A percentile compares a stretch with the other conserved stretches of the same genome.
These are phyloP conservation scores for Diaporthe nobilis DNA, from an alignment of 2,329 filamentous ascomycete species.

Conservation along the genomic window DNA sequence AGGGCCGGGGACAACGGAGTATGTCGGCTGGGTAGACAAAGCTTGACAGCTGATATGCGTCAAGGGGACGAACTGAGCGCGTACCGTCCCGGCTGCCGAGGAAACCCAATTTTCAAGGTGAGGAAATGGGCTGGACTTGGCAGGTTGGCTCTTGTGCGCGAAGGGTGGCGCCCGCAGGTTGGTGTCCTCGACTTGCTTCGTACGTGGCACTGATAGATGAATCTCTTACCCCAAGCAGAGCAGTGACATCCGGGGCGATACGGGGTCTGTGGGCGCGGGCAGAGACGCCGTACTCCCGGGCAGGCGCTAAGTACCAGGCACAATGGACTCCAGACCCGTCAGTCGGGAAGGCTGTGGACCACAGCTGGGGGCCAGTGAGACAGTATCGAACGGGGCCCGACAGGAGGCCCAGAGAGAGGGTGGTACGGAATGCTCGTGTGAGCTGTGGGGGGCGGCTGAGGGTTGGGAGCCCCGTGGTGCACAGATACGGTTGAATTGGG, in stretches of 20 bases:
- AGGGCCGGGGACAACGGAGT: constrained; percentile 17
- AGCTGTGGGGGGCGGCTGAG: constrained; percentile 9
- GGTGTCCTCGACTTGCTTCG: constrained; percentile 15
- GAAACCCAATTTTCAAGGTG: constrained; percentile 27
- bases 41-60: constrained; percentile 23
- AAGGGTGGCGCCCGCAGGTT: constrained; percentile 23
- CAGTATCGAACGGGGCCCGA: constrained; percentile 6
- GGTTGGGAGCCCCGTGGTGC: constrained; percentile 10
- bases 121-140: constrained; percentile 29
- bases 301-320: constrained; percentile 6
- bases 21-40: constrained; percentile 17
- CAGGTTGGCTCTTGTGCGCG: constrained; percentile 28
- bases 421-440: not conserved
- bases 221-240: constrained; percentile 26
- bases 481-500: constrained; percentile 9
- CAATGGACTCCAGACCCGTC: constrained; percentile 2
- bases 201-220: constrained; percentile 32
- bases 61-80: constrained; percentile 28
- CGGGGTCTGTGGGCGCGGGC: constrained; percentile 21
- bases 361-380: constrained; percentile 34
- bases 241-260: constrained; percentile 21
- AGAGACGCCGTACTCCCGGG: not conserved
- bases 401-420: constrained; percentile 16
- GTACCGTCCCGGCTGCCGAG: constrained; percentile 19
- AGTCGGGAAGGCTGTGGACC: not conserved